A percentile compares a stretch with the other conserved stretches of the same genome.
phyloP scores from a whole-genome alignment of 345 rosid species.

The Hibiscus trionum region DNA sequence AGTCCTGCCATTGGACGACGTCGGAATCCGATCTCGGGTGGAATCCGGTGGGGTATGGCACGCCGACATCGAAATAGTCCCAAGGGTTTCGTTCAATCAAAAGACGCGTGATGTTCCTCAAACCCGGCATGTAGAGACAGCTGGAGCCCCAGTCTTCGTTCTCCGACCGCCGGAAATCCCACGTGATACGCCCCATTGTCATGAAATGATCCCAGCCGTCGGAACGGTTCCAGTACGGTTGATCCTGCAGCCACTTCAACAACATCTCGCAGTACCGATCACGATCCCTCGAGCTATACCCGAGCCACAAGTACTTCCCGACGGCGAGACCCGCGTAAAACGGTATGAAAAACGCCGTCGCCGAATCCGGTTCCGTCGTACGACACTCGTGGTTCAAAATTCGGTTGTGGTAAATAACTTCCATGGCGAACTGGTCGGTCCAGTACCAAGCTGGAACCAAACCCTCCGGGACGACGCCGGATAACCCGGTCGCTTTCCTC shows the following conservation, averaged over 20 bases:
- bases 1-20: constrained; percentile 65
- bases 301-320: constrained; percentile 64
- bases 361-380: constrained; percentile 55
- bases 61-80: constrained; percentile 92
- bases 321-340: constrained; percentile 93
- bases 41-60: constrained; percentile 97
- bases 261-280: constrained; percentile 66
- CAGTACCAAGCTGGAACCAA: constrained; percentile 80
- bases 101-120: constrained; percentile 92
- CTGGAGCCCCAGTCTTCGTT: constrained; percentile 87
- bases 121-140: constrained; percentile 66
- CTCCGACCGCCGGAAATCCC: constrained; percentile 86
- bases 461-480: constrained; percentile 44
- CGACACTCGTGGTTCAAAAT: constrained; percentile 66
- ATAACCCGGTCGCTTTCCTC: constrained; percentile 37
- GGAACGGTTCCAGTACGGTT: constrained; percentile 54
- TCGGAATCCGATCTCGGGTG: constrained; percentile 79
- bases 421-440: constrained; percentile 87
- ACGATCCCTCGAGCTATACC: constrained; percentile 49
- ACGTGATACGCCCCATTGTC: constrained; percentile 93
- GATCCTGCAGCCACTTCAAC: constrained; percentile 56
- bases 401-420: constrained; percentile 75
- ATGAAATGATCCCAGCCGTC: constrained; percentile 93
- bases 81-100: constrained; percentile 92
- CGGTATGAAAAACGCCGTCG: constrained; percentile 81